A percentile compares a stretch with the other conserved stretches of the same genome.
phyloP scores from a whole-genome alignment of 2,329 filamentous ascomycete genomes.

The Claviceps sorghi region DNA sequence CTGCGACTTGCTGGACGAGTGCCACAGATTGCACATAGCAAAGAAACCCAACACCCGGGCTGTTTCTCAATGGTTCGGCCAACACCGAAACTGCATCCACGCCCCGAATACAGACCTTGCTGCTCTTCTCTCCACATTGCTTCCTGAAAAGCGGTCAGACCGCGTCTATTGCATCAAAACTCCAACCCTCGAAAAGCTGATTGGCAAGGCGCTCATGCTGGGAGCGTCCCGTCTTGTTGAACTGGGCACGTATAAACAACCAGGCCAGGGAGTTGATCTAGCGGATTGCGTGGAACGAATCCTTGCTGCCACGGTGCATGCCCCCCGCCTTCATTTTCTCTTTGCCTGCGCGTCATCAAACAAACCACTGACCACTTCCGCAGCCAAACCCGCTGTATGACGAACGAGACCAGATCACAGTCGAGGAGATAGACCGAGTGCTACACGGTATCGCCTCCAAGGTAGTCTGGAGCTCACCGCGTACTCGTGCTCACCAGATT shows the following conservation, averaged over 20 bases:
- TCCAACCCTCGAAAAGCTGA: conserved; percentile 45
- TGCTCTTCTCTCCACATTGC: conserved; percentile 59
- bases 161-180: conserved; percentile 61
- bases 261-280: conserved; percentile 48
- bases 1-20: conserved; percentile 57
- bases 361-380: background rate
- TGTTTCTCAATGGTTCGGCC: conserved; percentile 53
- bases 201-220: conserved; percentile 52
- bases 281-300: conserved; percentile 56
- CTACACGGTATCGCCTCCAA: conserved; percentile 53
- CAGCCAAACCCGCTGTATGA: conserved; percentile 29
- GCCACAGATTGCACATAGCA: conserved; percentile 34
- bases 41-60: conserved; percentile 20
- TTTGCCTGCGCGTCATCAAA: background rate
- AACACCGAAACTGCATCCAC: conserved; percentile 44
- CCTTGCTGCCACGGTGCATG: conserved; percentile 42
- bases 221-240: conserved; percentile 45
- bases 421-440: conserved; percentile 57
- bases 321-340: background rate
- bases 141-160: conserved; percentile 63
- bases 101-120: conserved; percentile 39
- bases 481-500: conserved; percentile 29
- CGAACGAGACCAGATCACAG: conserved; percentile 32
- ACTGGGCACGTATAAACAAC: conserved; percentile 46
- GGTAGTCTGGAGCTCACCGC: conserved; percentile 55